Base-by-base conservation (phyloP, 306 rosid genomes). In the Cicer yamashitae region DNA sequence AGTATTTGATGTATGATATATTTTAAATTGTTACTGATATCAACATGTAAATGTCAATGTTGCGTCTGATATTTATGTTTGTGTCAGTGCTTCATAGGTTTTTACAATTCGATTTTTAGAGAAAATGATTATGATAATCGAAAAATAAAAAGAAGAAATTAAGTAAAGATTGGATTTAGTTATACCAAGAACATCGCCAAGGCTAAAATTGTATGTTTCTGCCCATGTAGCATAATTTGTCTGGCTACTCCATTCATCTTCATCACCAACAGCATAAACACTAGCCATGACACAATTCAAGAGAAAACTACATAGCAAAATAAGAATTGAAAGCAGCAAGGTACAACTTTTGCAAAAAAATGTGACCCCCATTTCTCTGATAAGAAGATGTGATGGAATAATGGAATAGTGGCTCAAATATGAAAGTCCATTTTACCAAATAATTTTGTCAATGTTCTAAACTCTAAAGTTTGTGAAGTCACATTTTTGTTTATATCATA, bases 161-260 rank as follows among this genome's bases (percentile, higher is more conserved):
- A 37, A 52, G 62, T 37, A 68, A 53, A 61, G 48, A 48, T 47
- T 46, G 18, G 56, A 68, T 51, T 7, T 5, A 65, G 9, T 41
- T 12, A 13, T 82, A 83, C 86, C 83, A 30, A 83, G 83, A 79
- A 83, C 78, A 83, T 83, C 83, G 0, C 83, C 83, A 1, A 37
- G 54, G 60, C 30, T 79, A 57, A 83, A 83, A 41, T 79, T 83
- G 78, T 74, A 5, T 53, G 15, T 68, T 5, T 56, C 81, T 63
- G 81, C 83, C 86, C 86, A 83, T 46, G 64, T 38, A 74, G 78
- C 83, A 57, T 61, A 79, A 65, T 83, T 39, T 74, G 75, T 78
- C 51, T 83, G 86, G 75, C 83, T 74, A 52, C 77, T 83, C 86
- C 86, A 79, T 54, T 47, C 71, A 14, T 83, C 86, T 75, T 83